These are phyloP conservation scores for Rubroshorea leprosula DNA, from an alignment of 345 rosid species.

Conservation along the genomic window DNA sequence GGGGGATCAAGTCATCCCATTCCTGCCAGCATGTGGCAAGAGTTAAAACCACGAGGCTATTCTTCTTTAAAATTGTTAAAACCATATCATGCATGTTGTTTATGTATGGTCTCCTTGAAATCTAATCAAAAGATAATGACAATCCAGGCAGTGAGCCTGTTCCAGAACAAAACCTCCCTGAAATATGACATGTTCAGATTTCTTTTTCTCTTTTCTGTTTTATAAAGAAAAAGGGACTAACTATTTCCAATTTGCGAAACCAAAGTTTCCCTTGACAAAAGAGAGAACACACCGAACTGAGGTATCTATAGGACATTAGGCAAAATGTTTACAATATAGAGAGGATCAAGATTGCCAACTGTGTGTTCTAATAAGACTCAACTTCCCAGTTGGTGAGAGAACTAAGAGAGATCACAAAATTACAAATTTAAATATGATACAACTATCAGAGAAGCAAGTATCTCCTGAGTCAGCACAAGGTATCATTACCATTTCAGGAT, in stretches of 20 bases:
- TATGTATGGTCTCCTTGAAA: no score
- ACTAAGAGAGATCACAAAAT: not conserved
- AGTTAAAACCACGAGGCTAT: no score
- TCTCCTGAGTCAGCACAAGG: not conserved
- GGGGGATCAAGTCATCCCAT: no score
- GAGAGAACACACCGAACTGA: conserved; percentile 53
- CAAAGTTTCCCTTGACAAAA: not conserved
- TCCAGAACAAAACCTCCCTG: not conserved
- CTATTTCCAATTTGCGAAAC: not conserved
- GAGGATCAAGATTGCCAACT: conserved; percentile 97
- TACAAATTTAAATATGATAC: not conserved
- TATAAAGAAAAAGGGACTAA: not conserved
- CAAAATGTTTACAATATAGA: conserved; percentile 92
- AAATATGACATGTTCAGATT: not conserved
- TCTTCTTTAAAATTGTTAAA: no score
- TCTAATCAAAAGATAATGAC: no score
- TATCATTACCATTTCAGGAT: conserved; percentile 85
- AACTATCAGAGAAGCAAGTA: not conserved
- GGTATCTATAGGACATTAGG: conserved; percentile 99
- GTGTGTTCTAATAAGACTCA: conserved; percentile 92
- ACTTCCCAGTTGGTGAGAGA: conserved; percentile 48
- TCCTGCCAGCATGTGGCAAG: no score
- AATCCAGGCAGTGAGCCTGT: not conserved
- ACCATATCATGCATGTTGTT: no score
- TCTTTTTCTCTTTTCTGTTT: not conserved